Evolutionary conservation across 116 monocot genomes (phyloP), one percentile per base, ranked within the genome.

Genomic region (Iris pallida): DNA sequence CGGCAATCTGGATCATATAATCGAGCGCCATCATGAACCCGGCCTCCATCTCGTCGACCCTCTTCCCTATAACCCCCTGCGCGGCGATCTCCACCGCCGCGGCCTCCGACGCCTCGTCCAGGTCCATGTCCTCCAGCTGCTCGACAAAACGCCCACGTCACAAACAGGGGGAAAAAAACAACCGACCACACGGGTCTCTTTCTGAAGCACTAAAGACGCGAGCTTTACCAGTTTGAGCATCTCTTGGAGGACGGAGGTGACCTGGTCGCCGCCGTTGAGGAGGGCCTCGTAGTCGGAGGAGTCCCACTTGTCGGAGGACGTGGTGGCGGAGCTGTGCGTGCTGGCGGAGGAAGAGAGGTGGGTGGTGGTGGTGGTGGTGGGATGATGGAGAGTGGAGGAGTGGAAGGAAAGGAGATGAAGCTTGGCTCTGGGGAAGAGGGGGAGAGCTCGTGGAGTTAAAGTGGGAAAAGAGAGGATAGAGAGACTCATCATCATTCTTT

Each of bases 31-130:
- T 89, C 73, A 97, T 85, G 79, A 97, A 97, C 11, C 96, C 96
- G 58, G 92, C 72, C 71, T 97, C 92, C 96, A 97, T 97, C 85
- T 97, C 92, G 46, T 97, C 92, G n/a, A 97, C 89, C 65, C 96
- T 71, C 77, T 97, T 92, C 57, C 96, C 87, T 14, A 97, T 92
- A 11, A 92, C 92, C 12, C 96, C 96, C 45, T 97, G 96, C 4
- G 92, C 96, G 4, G 81, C 92, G 15, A 97, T 58, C 81, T 92
- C 87, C 60, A 97, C 83, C 7, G 96, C 96, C 42, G 81, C 80
- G 5, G 68, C 76, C 79, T 92, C 92, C 54, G 87, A 85, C 15
- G 73, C 75, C 20, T 74, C 85, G 53, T 89, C 87, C 89, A 89
- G 72, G 4, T 92, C 92, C 96, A 92, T 87, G 76, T 87, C 96